phyloP scores from a whole-genome alignment of 2,329 filamentous ascomycete species.

The Xylaria sp. region DNA sequence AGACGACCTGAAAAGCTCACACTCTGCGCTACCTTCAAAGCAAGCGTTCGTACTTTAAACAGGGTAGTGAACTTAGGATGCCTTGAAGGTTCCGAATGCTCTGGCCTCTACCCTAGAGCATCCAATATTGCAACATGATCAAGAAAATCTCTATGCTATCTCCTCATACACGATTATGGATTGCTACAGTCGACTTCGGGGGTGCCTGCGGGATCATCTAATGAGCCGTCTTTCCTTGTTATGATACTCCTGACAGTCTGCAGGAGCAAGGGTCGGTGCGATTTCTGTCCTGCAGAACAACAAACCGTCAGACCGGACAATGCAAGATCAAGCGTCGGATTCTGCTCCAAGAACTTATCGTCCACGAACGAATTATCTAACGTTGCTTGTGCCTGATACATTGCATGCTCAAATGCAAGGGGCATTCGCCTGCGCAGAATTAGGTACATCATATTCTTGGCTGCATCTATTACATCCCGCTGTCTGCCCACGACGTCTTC shows the following conservation, averaged over 20 bases:
- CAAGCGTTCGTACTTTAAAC: conserved; percentile 42
- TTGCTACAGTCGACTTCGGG: conserved; percentile 19
- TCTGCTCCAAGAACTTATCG: background rate
- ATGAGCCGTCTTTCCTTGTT: background rate
- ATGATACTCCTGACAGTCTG: background rate
- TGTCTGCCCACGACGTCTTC: background rate
- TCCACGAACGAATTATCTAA: background rate
- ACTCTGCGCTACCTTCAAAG: background rate
- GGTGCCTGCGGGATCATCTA: background rate
- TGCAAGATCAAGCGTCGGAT: conserved; percentile 25
- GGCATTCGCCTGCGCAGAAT: background rate
- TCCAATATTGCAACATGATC: background rate
- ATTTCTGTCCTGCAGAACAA: conserved; percentile 15
- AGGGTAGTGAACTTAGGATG: background rate
- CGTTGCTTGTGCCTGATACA: background rate
- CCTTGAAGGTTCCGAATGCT: background rate
- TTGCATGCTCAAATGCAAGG: rapidly evolving
- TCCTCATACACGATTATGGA: conserved; percentile 6
- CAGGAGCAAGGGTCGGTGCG: conserved; percentile 20
- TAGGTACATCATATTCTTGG: conserved; percentile 4
- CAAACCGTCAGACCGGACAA: conserved; percentile 19
- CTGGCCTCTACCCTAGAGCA: background rate
- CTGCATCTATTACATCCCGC: conserved; percentile 8
- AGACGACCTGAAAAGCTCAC: background rate
- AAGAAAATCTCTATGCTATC: background rate